Base-by-base conservation (phyloP, 768 basidiomycete genomes). In the Scleroderma bovista region DNA sequence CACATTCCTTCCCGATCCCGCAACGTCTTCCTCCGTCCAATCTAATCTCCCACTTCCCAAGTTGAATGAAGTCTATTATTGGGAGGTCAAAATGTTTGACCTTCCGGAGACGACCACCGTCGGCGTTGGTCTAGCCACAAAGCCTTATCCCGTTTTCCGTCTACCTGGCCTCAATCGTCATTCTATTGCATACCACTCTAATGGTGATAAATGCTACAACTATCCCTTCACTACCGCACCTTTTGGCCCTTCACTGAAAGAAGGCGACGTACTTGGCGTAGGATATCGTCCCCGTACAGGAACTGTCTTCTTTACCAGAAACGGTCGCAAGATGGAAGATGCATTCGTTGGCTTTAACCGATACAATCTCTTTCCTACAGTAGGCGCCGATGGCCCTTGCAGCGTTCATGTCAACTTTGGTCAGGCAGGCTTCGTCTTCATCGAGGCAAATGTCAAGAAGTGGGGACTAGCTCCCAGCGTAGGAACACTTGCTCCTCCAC, bases 81-180 rank as follows among this genome's bases (percentile, higher is more conserved):
- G 91, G 90, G 96, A 99, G 66, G 88, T 93, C 54, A 99, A 99
- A 73, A 90, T 98, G 88, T 98, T 93, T 64, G 96, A 99, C 70
- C 86, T 96, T 48, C 93, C 94, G 12, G 75, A 80, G 53, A 73
- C 79, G 2, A 98, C 94, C 9, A 88, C 78, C 40, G 86, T 96
- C n/a, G 83, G 92, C 31, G 81, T 98, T 44, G 96, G 96, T 32
- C 67, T 99, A 33, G 93, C 95, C 16, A 99, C 96, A 3, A 98
- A 96, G 67, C 96, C 96, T 9, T 98, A 92, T 63, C 96, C 96
- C 9, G 80, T 86, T 10, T 98, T 98, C 76, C 81, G 94, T 41
- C 74, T 99, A 46, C 88, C 93, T 17, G 95, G 95, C 40, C 75
- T 83, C 60, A 86, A 79, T 69, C 83, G 84, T 49, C 84, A 87